Evolutionary conservation across 2,329 filamentous ascomycete species (phyloP), one percentile per base, ranked within the genome.

Genomic region (Neonectria neomacrospora): DNA sequence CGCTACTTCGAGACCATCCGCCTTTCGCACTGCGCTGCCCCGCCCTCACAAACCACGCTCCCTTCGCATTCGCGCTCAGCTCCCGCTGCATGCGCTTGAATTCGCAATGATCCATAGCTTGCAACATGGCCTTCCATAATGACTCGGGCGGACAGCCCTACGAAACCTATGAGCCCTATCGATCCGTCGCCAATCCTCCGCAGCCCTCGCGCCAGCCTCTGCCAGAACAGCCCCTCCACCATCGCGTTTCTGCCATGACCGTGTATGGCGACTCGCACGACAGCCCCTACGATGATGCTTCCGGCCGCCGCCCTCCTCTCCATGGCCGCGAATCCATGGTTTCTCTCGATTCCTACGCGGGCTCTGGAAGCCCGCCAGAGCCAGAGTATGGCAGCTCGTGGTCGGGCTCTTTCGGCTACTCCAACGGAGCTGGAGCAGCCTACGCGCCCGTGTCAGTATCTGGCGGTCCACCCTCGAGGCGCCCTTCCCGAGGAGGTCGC

Each of bases 251-350:
- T 37, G 77, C 70, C 66, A 61, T 79, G 63, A 77, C 78, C 32
- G 69, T 77, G n/a, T 69, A 75, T 58, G 74, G 66, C 61, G 76
- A 75, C 60, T 52, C 63, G 53, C 68, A 73, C 26, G 61, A 71
- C 37, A 69, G 64, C 55, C 69, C 71, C 7, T 73, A 77, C 63
- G 72, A 78, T 64, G 72, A 78, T 22, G 64, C 66, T 42, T 55
- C 67, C 30, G 50, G 51, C 14, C 34, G 30, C 37, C 48, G 67
- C 7, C 66, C 68, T 42, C 63, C 74, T 5, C 63, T 79, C 30
- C 75, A 76, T 8, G 75, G 74, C 14, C 78, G 77, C 20, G 77
- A 78, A 54, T 80, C 80, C 14, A 73, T 81, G 55, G 76, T 78
- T 18, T 81, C 81, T 4, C 69, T 82, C n/a, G 75, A 78, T 54